Percentiles rank a stretch among this genome's conserved stretches.
These are phyloP conservation scores for Ogataea corticis DNA, from an alignment of 805 yeast species.

Conservation along the genomic window DNA sequence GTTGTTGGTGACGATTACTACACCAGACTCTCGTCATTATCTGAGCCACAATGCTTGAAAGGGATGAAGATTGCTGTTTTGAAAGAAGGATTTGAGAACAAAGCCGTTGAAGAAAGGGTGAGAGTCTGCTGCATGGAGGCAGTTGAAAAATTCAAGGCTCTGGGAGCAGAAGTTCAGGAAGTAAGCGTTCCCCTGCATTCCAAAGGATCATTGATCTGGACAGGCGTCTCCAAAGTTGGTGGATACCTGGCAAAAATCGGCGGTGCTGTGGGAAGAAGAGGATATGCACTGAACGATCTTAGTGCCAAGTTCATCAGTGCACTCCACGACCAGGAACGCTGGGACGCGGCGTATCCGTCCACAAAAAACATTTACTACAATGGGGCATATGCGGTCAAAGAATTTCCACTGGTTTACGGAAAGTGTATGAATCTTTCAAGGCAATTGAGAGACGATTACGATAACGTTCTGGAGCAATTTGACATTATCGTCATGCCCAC, in stretches of 20 bases:
- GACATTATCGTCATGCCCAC: slow-evolving; percentile 38
- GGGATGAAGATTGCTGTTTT: slow-evolving; percentile 37
- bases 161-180: slow-evolving; percentile 38
- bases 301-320: slow-evolving; percentile 9
- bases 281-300: slow-evolving; percentile 14
- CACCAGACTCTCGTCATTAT: slow-evolving; percentile 26
- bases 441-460: slow-evolving; percentile 33
- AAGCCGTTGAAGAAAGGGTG: slow-evolving; percentile 32
- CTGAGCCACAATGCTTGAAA: slow-evolving; percentile 26
- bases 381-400: slow-evolving; percentile 33
- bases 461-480: slow-evolving; percentile 28
- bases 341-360: slow-evolving; percentile 16
- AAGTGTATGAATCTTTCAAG: slow-evolving; percentile 35
- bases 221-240: slow-evolving; percentile 30
- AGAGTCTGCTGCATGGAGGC: slow-evolving; percentile 28
- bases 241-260: slow-evolving; percentile 18
- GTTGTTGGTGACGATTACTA: slow-evolving; percentile 4
- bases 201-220: slow-evolving; percentile 39
- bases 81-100: slow-evolving; percentile 36
- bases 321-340: slow-evolving; percentile 9
- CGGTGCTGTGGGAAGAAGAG: slow-evolving; percentile 22
- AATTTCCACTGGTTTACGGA: slow-evolving; percentile 35
- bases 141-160: slow-evolving; percentile 27
- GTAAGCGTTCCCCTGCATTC: slow-evolving; percentile 38
- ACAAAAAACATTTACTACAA: slow-evolving; percentile 22